Percentiles rank a stretch among this genome's conserved stretches.
These are phyloP conservation scores for Cutaneotrichosporon cutaneum DNA, from an alignment of 1,284 basidiomycete genomes.

Conservation along the genomic window DNA sequence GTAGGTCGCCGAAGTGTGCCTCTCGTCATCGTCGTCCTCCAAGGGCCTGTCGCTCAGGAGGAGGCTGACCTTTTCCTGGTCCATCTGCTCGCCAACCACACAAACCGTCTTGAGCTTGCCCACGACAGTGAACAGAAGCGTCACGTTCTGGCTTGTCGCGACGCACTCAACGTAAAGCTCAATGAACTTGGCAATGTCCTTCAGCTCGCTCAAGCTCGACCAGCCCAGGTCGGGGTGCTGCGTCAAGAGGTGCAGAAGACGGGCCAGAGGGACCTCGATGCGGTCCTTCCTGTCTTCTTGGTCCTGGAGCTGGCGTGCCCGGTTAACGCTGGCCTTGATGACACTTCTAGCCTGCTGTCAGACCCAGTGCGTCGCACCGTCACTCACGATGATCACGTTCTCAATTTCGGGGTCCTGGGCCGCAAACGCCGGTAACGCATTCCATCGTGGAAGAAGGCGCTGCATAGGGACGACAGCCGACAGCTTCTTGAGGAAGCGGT, in stretches of 20 bases:
- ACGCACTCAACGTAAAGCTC: conserved; percentile 82
- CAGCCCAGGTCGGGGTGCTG: conserved; percentile 68
- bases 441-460: conserved; percentile 70
- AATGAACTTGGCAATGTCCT: conserved; percentile 80
- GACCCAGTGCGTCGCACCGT: background rate
- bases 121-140: conserved; percentile 78
- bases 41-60: conserved; percentile 52
- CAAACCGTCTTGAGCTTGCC: conserved; percentile 80
- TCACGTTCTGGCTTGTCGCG: conserved; percentile 71
- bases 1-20: conserved; percentile 13
- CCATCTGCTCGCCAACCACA: conserved; percentile 43
- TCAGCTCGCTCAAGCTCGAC: conserved; percentile 59
- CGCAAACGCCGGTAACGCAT: conserved; percentile 80
- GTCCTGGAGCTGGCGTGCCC: conserved; percentile 46
- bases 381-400: conserved; percentile 53
- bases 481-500: conserved; percentile 73
- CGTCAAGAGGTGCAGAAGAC: conserved; percentile 80
- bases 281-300: conserved; percentile 61
- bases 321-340: conserved; percentile 21
- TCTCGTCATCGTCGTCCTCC: conserved; percentile 64
- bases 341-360: conserved; percentile 31
- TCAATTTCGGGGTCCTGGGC: conserved; percentile 89
- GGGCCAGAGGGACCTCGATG: conserved; percentile 79
- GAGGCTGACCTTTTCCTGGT: conserved; percentile 20
- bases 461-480: conserved; percentile 62